Evolutionary conservation across 352 stramenopile genomes (phyloP).

Genomic region (Phytophthora litchii): DNA sequence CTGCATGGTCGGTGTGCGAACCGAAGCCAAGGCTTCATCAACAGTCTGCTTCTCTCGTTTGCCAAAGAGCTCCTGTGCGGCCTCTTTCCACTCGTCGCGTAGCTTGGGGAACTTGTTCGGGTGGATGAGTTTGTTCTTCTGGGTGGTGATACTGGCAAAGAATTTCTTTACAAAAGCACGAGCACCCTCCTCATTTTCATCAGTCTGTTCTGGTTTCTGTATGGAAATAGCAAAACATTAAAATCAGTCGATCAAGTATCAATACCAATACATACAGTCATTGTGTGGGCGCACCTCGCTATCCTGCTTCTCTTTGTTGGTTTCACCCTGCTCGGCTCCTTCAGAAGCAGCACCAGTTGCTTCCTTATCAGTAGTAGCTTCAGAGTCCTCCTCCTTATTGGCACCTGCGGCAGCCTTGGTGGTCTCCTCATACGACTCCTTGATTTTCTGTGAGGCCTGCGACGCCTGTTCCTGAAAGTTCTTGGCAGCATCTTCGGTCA

Average conservation of each 20-base stretch:
- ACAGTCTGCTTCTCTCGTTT: conserved; percentile 72
- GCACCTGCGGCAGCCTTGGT: conserved; percentile 28
- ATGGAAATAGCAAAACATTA: conserved; percentile 4
- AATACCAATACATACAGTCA: conserved; percentile 8
- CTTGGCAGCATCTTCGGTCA: conserved; percentile 65
- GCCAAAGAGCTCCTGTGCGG: conserved; percentile 81
- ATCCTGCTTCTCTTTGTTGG: conserved; percentile 20
- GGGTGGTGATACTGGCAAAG: conserved; percentile 49
- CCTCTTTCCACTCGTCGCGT: conserved; percentile 74
- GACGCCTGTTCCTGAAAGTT: conserved; percentile 59
- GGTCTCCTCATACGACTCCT: conserved; percentile 53
- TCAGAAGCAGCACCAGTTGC: conserved; percentile 14
- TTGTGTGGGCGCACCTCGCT: conserved; percentile 21
- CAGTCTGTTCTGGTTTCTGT: conserved; percentile 34
- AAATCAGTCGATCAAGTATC: neutral
- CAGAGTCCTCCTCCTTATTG: conserved; percentile 23
- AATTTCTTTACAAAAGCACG: conserved; percentile 67
- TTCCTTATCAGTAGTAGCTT: conserved; percentile 8
- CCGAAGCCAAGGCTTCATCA: conserved; percentile 76
- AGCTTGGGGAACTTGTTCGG: conserved; percentile 46
- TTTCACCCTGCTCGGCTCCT: conserved; percentile 11
- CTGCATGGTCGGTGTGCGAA: conserved; percentile 54
- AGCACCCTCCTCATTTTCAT: conserved; percentile 42
- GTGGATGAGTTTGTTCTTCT: conserved; percentile 71
- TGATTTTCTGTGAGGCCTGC: conserved; percentile 69